A percentile compares a stretch with the other conserved stretches of the same genome.
Conservation (phyloP, 129 eudicot genomes). For the Gnaphalium uliginosum region DNA sequence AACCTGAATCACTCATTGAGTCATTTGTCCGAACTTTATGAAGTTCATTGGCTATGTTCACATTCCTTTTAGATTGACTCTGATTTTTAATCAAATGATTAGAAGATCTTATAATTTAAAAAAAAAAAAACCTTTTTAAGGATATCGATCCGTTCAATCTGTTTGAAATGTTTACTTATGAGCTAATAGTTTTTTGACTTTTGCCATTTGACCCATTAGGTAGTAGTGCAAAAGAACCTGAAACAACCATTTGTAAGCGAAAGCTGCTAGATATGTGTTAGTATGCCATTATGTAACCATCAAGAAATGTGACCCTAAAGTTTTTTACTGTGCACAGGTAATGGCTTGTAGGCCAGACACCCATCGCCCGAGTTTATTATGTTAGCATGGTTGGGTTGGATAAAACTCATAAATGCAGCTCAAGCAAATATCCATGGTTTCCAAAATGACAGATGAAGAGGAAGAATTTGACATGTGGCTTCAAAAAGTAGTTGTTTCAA, state of each 20-base stretch:
- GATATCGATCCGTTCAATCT: not conserved
- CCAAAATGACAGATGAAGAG: constrained; percentile 83
- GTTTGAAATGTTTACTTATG: not conserved
- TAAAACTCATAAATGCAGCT: constrained; percentile 59
- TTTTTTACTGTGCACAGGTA: constrained; percentile 45
- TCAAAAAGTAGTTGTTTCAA: no score
- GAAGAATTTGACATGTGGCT: constrained; percentile 94
- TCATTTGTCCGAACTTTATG: not conserved
- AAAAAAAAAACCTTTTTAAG: not conserved
- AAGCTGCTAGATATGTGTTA: not conserved
- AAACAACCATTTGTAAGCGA: not conserved
- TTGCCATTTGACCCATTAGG: not conserved
- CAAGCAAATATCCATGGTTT: constrained; percentile 79
- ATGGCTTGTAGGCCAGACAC: constrained; percentile 99
- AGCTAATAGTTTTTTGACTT: not conserved
- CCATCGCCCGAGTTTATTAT: constrained; percentile 89
- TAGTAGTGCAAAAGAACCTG: not conserved
- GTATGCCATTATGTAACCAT: no score
- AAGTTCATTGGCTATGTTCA: not conserved
- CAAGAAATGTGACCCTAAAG: constrained; percentile 7
- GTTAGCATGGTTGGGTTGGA: constrained; percentile 93
- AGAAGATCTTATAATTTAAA: not conserved
- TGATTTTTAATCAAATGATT: not conserved
- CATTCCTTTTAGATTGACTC: no score
- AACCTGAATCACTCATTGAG: not conserved